Conservation (phyloP, 2,329 filamentous ascomycete species). For the Cytospora schulzeri region DNA sequence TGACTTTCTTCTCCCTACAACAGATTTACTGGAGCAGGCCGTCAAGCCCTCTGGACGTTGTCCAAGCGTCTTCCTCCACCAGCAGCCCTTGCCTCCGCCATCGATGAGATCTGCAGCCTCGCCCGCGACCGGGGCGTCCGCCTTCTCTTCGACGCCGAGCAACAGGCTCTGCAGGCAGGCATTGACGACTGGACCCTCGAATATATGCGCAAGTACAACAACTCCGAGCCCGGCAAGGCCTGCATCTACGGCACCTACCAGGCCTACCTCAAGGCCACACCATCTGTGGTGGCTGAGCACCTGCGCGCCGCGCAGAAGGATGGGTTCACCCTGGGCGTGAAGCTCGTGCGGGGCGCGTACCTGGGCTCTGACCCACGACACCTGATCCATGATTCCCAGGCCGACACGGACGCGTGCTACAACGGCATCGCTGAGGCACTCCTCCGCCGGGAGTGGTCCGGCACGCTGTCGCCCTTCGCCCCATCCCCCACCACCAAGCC, state of each 20-base stretch:
- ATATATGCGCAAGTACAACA: constrained; percentile 80
- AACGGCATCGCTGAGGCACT: constrained; percentile 70
- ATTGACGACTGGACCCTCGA: constrained; percentile 79
- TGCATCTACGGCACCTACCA: constrained; percentile 83
- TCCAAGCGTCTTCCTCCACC: constrained; percentile 64
- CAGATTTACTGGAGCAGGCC: constrained; percentile 79
- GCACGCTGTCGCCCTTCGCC: constrained; percentile 48
- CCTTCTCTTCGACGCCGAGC: constrained; percentile 85
- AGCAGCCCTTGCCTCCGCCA: constrained; percentile 65
- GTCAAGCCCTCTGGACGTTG: constrained; percentile 68
- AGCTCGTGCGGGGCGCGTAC: constrained; percentile 76
- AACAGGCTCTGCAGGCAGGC: constrained; percentile 74
- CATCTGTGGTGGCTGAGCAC: constrained; percentile 59
- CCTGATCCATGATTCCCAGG: constrained; percentile 72
- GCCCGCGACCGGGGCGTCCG: constrained; percentile 70
- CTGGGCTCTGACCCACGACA: constrained; percentile 69
- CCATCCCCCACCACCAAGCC: constrained; percentile 33
- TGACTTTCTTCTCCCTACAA: background rate
- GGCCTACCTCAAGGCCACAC: constrained; percentile 69
- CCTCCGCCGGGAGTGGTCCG: constrained; percentile 64
- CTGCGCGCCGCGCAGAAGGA: constrained; percentile 60
- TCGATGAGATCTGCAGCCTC: constrained; percentile 73
- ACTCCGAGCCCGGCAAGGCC: constrained; percentile 51
- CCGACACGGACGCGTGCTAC: constrained; percentile 71
- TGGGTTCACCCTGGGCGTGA: constrained; percentile 70